Evolutionary conservation across 306 rosid genomes (phyloP).

Genomic region (Cercis canadensis): DNA sequence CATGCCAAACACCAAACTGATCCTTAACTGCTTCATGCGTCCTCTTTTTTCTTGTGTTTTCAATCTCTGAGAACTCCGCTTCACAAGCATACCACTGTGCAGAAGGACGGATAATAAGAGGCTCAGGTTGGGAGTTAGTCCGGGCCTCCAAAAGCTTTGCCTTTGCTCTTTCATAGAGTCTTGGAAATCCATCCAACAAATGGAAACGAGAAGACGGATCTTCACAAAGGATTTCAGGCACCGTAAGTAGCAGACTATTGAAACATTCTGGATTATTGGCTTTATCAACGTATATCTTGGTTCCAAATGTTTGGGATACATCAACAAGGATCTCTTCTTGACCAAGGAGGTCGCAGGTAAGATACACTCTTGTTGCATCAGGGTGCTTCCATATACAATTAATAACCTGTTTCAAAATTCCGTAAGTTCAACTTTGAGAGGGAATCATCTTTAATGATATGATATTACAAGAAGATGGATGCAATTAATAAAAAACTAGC

Average conservation of each 20-base stretch:
- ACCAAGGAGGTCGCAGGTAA: slow-evolving; percentile 72
- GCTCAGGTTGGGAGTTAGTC: slow-evolving; percentile 51
- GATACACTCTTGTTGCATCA: slow-evolving; percentile 60
- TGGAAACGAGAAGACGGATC: slow-evolving; percentile 76
- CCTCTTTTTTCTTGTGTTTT: slow-evolving; percentile 52
- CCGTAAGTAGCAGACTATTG: slow-evolving; percentile 51
- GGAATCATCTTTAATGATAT: slow-evolving; percentile 17
- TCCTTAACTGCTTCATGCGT: slow-evolving; percentile 70
- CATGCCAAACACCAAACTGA: slow-evolving; percentile 86
- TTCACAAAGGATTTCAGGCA: slow-evolving; percentile 67
- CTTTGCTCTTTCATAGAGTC: slow-evolving; percentile 63
- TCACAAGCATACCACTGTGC: slow-evolving; percentile 82
- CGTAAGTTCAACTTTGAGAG: slow-evolving; percentile 30
- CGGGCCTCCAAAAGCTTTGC: slow-evolving; percentile 59
- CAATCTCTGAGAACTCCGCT: slow-evolving; percentile 48
- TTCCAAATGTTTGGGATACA: slow-evolving; percentile 75
- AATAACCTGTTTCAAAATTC: slow-evolving; percentile 58
- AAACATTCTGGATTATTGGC: slow-evolving; percentile 58
- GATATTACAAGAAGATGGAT: slow-evolving; percentile 15
- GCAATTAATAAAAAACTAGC: background rate
- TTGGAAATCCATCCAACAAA: slow-evolving; percentile 69
- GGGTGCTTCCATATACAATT: slow-evolving; percentile 91
- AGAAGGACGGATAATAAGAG: slow-evolving; percentile 82
- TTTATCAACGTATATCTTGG: slow-evolving; percentile 69
- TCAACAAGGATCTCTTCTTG: slow-evolving; percentile 75